Base-by-base conservation (phyloP, 2,329 filamentous ascomycete genomes). In the Claviceps sp. region DNA sequence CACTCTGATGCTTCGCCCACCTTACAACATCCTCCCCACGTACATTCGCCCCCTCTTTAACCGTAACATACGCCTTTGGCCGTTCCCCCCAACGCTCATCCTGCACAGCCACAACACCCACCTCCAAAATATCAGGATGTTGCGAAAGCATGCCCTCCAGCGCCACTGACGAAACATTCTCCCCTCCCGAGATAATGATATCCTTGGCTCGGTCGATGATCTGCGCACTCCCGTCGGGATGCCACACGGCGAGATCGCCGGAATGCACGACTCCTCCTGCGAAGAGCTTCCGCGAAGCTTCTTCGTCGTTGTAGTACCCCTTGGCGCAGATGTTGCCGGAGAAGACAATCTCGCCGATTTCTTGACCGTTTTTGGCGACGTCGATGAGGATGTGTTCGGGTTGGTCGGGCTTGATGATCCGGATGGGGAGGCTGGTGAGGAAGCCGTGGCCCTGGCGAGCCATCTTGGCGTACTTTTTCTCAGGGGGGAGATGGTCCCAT, bases 161-260 rank as follows among this genome's bases (percentile, higher is more conserved):
- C 0, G 93, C 89, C 1, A 98, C 85, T 0, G 87, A 94, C 2
- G 88, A 95, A 56, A 98, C 97, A 66, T 98, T 98, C 68, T 98
- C 93, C 53, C 93, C 93, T 47, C 91, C 90, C 50, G 87, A 94
- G 56, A 98, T 98, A 62, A 98, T 98, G 50, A 98, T 96, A 64
- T 98, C 93, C 73, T 98, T 98, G 14, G 89, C 87, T 19, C 93
- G 79, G 68, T 98, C 93, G 54, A 94, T 73, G 57, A 98, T 95
- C 72, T 97, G 89, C 45, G 89, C 84, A 53, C 87, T 85, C 1
- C 91, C 90, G 64, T 97, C 93, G 0, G 85, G 77, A 70, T 96
- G 88, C 86, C 87, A 90, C 0, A 97, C 90, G 1, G 93, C 93
- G 48, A 98, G 69, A 66, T 98, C 93, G 0, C 93, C 93, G 16